Base-by-base conservation (phyloP, 768 basidiomycete species). In the Sarcomyxa edulis region DNA sequence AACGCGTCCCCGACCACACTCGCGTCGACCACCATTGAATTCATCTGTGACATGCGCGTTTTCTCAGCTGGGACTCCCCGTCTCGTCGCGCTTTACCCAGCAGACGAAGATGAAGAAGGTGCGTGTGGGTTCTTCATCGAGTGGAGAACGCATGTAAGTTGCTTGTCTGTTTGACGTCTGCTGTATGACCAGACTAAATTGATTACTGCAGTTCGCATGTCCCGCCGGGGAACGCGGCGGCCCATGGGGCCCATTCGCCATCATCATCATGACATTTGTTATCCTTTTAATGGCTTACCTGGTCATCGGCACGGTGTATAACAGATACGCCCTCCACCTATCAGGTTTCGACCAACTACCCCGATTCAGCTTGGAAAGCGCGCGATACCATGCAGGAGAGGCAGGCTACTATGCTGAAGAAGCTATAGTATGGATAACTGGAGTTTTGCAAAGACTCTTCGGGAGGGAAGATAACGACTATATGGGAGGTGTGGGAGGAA, bases 61-160 rank as follows among this genome's bases (percentile, higher is more conserved):
- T 78, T 74, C 48, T 71, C 72, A 5, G 58, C 61, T 35, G 84
- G 84, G 48, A 52, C 45, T 47, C 71, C 72, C 7, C 52, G 62
- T 12, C 66, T 93, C 4, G 57, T 89, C 3, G 80, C 76, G 2
- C 78, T 84, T 34, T 72, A 90, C 16, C 85, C 85, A 4, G 76
- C 78, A 6, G 63, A 64, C 7, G 72, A 75, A 11, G 70, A 75
- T 22, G 78, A 83, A 23, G 73, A 81, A 7, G 53, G 52, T 19
- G 77, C 76, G n/a, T 94, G 91, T 55, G 73, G 78, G 9, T 92
- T 81, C 54, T 74, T 84, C 42, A 60, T 94, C 26, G 88, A 93
- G 62, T 94, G 91, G 91, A 67, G 72, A 39, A 91, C 85, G 4
- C 78, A 78, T 48, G 89, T 91, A 47, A 50, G 75, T 57, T 20